Evolutionary conservation across 176 grass and related monocot genomes (phyloP), one percentile per base, ranked within the genome.

Genomic region (Zea mays): DNA sequence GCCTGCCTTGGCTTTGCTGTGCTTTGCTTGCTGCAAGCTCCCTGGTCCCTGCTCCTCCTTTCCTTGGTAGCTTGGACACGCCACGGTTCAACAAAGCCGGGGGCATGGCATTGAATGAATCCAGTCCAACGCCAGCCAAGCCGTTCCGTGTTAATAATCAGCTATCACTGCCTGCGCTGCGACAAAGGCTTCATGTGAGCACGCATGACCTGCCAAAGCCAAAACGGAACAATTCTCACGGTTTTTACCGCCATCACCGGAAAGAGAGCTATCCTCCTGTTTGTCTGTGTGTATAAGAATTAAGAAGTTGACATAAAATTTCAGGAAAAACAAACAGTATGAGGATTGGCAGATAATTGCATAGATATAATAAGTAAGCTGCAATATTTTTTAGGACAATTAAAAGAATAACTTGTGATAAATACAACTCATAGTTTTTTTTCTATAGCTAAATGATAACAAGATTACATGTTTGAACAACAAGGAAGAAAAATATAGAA

Each of bases 221-320:
- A 55, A 55, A 55, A 55, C 16, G 34, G 75, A 77, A 77, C 75
- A 77, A 50, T 77, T 65, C 44, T 63, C 74, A 48, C 58, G 51
- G 51, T 55, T 76, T 76, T 76, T 77, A 77, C 59, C 63, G 43
- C 74, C 21, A 36, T 5, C 42, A 3, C 20, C 20, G 15, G 47
- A 47, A 10, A 33, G 35, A 20, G 14, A 52, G 49, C 3, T 50
- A 13, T 4, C 3, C 6, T 5, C 48, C 0, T 49, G 47, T 49
- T 55, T 38, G 50, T n/a, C n/a, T 13, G 41, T 14, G 44, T 4
- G 49, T 51, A 15, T 34, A 44, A 62, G 27, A 27, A 27, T 8
- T 34, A 44, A 62, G 27, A 27, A 27, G 27, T 27, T 27, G 27
- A 27, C 27, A 27, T 27, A 27, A 27, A 27, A 27, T 27, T 27